Conservation (phyloP, 352 stramenopile genomes). For the Globisporangium irregulare region DNA sequence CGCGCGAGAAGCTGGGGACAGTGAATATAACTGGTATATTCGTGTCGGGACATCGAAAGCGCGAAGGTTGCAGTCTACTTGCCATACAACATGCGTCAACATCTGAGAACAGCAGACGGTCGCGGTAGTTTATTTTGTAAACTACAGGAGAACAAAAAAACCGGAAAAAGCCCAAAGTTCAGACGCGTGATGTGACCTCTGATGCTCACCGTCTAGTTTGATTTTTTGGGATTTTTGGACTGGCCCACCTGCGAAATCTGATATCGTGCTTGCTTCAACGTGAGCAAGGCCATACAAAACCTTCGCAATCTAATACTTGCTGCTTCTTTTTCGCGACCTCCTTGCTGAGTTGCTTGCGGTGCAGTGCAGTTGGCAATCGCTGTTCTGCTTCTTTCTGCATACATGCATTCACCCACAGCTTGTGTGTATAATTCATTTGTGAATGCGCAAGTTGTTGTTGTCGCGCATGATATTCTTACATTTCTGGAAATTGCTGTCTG, state of each 20-base stretch:
- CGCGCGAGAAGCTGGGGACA: background rate
- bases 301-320: background rate
- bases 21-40: background rate
- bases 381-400: background rate
- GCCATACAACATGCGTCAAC: background rate
- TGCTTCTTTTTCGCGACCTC: background rate
- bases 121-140: background rate
- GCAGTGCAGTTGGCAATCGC: background rate
- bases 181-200: slow-evolving; percentile 9
- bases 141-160: background rate
- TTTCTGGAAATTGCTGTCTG: background rate
- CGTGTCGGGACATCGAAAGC: background rate
- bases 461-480: background rate
- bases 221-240: background rate
- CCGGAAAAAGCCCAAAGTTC: background rate
- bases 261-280: background rate
- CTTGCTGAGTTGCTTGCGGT: background rate
- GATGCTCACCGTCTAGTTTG: slow-evolving; percentile 4
- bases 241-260: background rate
- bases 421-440: background rate
- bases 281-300: background rate
- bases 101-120: slow-evolving; percentile 8
- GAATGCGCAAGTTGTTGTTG: background rate
- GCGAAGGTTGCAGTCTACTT: background rate
- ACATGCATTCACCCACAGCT: background rate